Evolutionary conservation across 2,329 filamentous ascomycete species (phyloP), one percentile per base, ranked within the genome.

Genomic region (Arthrobotrys musiformis): DNA sequence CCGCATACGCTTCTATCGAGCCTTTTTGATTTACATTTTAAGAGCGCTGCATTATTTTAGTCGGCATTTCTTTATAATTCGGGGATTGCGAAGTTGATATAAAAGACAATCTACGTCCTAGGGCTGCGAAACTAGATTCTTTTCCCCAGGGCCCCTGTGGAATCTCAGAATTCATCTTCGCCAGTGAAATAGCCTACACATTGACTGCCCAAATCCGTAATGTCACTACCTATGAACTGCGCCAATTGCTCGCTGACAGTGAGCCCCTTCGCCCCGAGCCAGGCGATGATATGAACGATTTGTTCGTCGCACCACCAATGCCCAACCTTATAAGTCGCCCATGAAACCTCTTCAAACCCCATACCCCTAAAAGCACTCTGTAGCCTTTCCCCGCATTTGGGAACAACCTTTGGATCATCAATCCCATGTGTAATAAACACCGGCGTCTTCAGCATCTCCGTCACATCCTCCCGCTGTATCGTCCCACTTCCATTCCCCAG

Each of bases 231-330:
- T 15, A 19, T 58, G 26, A 58, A 58, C 9, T 7, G n/a, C 22
- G 52, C 60, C 11, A 73, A 19, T n/a, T n/a, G n/a, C 15, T 30
- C 50, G 8, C 60, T 44, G 0, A 66, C 61, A 17, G 44, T 3
- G 30, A 73, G 50, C 22, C 61, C 52, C 17, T 37, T 50, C 13
- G 37, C 4, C 9, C 17, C 26, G 1, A 73, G 37, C 60, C 69
- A 73, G 8, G 37, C 56, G 13, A 48, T 61, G 2, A 66, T 44
- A 44, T 73, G 50, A 15, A 73, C 35, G 17, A 73, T 56, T 24
- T 73, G 60, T 8, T 73, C 69, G 13, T 66, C 61, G 33, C 69
- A 73, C 69, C 69, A 67, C 69, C 69, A 73, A 33, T 73, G 60
- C 1, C 69, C 69, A 5, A 60, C n/a, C 9, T 30, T 54, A 30